Evolutionary conservation across 805 yeast genomes (phyloP).

Genomic region (Yamadazyma tumulicola): DNA sequence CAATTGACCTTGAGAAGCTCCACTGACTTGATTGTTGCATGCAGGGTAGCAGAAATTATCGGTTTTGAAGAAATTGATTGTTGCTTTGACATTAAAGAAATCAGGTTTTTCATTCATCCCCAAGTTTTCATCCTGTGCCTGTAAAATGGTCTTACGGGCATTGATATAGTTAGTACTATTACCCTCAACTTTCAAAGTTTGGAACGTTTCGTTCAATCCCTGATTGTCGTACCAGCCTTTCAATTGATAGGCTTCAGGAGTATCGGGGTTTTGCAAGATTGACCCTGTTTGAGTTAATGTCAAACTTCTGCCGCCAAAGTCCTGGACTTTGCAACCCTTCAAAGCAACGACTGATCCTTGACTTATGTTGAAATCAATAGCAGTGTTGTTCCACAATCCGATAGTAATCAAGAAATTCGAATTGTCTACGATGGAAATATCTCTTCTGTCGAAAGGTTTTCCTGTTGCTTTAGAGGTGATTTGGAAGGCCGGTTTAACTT

Average conservation of each 20-base stretch:
- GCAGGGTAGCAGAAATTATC: conserved; percentile 89
- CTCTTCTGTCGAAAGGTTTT: conserved; percentile 89
- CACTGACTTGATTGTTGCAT: conserved; percentile 53
- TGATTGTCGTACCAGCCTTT: conserved; percentile 94
- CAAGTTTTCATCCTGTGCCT: conserved; percentile 62
- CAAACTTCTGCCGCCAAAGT: conserved; percentile 81
- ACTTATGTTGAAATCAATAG: conserved; percentile 68
- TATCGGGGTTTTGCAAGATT: conserved; percentile 77
- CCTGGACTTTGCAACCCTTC: conserved; percentile 86
- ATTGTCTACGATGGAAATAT: conserved; percentile 81
- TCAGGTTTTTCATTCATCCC: conserved; percentile 80
- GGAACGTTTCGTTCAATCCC: conserved; percentile 63
- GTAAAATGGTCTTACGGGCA: conserved; percentile 62
- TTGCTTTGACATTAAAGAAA: conserved; percentile 71
- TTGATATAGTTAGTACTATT: conserved; percentile 40
- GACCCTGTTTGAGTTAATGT: conserved; percentile 79
- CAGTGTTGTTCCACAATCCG: conserved; percentile 89
- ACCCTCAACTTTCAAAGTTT: conserved; percentile 54
- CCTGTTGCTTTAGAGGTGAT: conserved; percentile 86
- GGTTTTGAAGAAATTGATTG: conserved; percentile 64
- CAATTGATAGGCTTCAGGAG: conserved; percentile 79
- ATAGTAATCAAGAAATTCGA: conserved; percentile 69
- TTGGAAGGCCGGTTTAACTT: conserved; percentile 70
- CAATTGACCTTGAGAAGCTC: conserved; percentile 10
- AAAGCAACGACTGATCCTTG: conserved; percentile 85